phyloP scores from a whole-genome alignment of 805 yeast species.

The Teunomyces atbi region DNA sequence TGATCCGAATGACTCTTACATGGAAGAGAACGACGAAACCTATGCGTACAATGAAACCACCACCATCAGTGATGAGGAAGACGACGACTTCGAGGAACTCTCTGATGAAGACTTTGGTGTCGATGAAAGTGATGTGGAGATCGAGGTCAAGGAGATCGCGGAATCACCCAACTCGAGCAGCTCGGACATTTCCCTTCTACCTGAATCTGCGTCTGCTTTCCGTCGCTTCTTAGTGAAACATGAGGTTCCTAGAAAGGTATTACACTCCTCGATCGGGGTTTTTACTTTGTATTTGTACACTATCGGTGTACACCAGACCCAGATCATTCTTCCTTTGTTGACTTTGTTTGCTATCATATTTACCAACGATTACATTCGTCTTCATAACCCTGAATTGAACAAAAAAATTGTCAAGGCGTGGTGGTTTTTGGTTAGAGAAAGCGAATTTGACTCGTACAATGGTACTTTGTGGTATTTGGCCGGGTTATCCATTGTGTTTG shows the following conservation, averaged over 20 bases:
- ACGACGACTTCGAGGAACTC: constrained; percentile 11
- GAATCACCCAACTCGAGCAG: not conserved
- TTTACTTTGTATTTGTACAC: constrained; percentile 73
- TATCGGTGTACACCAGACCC: constrained; percentile 51
- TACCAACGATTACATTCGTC: constrained; percentile 64
- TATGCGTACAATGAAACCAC: constrained; percentile 27
- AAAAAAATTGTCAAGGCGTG: constrained; percentile 59
- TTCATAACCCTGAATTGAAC: constrained; percentile 62
- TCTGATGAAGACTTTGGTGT: constrained; percentile 15
- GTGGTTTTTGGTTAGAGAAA: constrained; percentile 83
- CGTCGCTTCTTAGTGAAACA: constrained; percentile 61
- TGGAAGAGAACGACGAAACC: constrained; percentile 41
- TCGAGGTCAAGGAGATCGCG: constrained; percentile 4
- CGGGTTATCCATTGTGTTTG: constrained; percentile 73
- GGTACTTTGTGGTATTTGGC: constrained; percentile 87
- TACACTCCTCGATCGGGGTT: constrained; percentile 89
- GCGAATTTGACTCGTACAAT: constrained; percentile 68
- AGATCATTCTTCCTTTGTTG: constrained; percentile 60
- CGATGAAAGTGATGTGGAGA: constrained; percentile 6
- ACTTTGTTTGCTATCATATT: constrained; percentile 57
- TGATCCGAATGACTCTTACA: constrained; percentile 27
- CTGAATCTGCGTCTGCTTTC: constrained; percentile 6
- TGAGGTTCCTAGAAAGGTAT: constrained; percentile 83
- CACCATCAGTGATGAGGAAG: constrained; percentile 15
- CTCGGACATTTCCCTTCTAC: not conserved